These are phyloP conservation scores for Kodamaea fukazawae DNA, from an alignment of 805 yeast genomes.

Conservation along the genomic window DNA sequence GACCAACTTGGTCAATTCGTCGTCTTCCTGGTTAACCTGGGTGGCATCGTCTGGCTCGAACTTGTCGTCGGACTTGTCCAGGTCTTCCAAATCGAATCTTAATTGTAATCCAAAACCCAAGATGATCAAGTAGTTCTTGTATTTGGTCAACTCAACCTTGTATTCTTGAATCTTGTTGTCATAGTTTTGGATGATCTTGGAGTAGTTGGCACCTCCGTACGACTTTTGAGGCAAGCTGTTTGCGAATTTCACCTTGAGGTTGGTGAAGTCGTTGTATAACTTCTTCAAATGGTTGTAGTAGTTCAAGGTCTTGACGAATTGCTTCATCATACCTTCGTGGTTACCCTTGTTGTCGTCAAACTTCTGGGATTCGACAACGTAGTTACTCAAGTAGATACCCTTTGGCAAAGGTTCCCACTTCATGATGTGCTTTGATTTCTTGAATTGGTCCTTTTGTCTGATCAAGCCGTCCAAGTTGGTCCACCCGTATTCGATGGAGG, in stretches of 20 bases:
- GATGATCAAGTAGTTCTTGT: slow-evolving; percentile 43
- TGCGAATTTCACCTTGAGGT: slow-evolving; percentile 28
- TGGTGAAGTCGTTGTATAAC: slow-evolving; percentile 31
- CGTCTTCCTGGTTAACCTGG: slow-evolving; percentile 11
- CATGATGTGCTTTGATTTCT: slow-evolving; percentile 30
- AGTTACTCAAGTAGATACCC: slow-evolving; percentile 41
- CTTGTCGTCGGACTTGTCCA: slow-evolving; percentile 17
- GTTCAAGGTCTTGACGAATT: slow-evolving; percentile 39
- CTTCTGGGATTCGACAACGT: slow-evolving; percentile 18
- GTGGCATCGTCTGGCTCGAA: slow-evolving; percentile 15
- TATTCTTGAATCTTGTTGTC: slow-evolving; percentile 41
- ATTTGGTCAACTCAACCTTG: slow-evolving; percentile 43
- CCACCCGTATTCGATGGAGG: slow-evolving; percentile 87
- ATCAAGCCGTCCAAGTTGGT: slow-evolving; percentile 37
- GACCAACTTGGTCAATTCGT: slow-evolving; percentile 33
- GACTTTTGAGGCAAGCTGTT: slow-evolving; percentile 23
- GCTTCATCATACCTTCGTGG: slow-evolving; percentile 43
- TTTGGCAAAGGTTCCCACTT: slow-evolving; percentile 44
- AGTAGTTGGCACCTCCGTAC: slow-evolving; percentile 29
- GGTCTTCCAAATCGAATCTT: slow-evolving; percentile 41
- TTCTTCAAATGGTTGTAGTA: slow-evolving; percentile 40
- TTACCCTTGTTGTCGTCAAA: slow-evolving; percentile 20
- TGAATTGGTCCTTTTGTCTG: slow-evolving; percentile 26
- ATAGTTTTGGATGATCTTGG: slow-evolving; percentile 37
- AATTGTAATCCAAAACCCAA: slow-evolving; percentile 48